These are phyloP conservation scores for Austroboletus eburneus DNA, from an alignment of 768 basidiomycete genomes.

Conservation along the genomic window DNA sequence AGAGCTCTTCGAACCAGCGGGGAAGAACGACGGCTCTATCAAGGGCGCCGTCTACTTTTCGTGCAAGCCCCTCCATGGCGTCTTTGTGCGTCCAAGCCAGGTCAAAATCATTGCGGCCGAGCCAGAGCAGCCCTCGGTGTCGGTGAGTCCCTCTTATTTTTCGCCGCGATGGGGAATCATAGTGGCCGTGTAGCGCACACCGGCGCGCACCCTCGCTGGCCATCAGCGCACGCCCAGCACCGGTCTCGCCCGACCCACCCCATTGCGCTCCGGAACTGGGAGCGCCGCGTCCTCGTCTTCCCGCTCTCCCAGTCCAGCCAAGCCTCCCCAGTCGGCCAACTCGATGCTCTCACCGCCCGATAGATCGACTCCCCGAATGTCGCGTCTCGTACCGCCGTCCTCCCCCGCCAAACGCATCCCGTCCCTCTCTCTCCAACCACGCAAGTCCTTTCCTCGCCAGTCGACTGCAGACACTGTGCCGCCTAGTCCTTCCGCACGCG, in stretches of 20 bases:
- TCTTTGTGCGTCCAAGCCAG: conserved; percentile 86
- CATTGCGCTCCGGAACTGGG: conserved; percentile 33
- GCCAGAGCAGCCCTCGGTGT: conserved; percentile 22
- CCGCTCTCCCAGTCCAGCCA: conserved; percentile 63
- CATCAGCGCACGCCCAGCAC: conserved; percentile 63
- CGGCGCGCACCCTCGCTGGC: conserved; percentile 35
- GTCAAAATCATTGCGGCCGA: conserved; percentile 57
- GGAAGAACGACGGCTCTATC: conserved; percentile 96
- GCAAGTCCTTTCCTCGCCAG: conserved; percentile 46
- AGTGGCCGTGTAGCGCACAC: conserved; percentile 23
- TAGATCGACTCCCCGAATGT: conserved; percentile 21
- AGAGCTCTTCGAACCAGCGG: conserved; percentile 75
- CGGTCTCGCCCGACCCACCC: conserved; percentile 38
- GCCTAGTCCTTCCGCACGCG: conserved; percentile 23
- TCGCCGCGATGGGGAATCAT: background rate
- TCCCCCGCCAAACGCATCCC: conserved; percentile 61
- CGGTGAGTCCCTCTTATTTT: conserved; percentile 17
- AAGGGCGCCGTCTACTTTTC: conserved; percentile 76
- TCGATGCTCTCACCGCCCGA: conserved; percentile 30
- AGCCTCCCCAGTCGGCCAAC: conserved; percentile 30
- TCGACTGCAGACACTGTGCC: conserved; percentile 35
- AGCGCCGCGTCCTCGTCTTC: conserved; percentile 45
- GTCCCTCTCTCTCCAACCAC: conserved; percentile 43
- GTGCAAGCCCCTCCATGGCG: conserved; percentile 72
- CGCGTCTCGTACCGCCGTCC: conserved; percentile 31